These are phyloP conservation scores for Lecanoromycetidae sp. DNA, from an alignment of 2,329 filamentous ascomycete species.

Conservation along the genomic window DNA sequence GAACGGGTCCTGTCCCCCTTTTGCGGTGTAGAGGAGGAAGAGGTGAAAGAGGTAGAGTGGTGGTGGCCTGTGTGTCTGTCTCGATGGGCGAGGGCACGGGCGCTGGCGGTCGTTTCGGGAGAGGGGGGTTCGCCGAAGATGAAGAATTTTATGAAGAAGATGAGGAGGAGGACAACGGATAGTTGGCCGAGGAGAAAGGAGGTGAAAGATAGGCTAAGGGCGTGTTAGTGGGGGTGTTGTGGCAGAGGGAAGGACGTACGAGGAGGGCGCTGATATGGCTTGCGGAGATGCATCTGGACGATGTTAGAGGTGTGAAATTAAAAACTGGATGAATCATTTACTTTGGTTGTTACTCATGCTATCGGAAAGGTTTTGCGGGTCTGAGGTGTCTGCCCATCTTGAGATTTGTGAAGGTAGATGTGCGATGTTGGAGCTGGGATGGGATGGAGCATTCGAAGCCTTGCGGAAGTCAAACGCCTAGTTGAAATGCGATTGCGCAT, in stretches of 20 bases:
- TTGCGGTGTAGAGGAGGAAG: conserved; percentile 24
- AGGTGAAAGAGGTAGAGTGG: conserved; percentile 53
- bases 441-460: no score
- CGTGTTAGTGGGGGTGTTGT: neutral
- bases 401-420: neutral
- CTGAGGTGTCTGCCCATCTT: neutral
- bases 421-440: neutral
- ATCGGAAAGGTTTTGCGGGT: neutral
- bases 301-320: neutral
- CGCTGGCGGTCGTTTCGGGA: conserved; percentile 63
- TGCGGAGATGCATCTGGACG: conserved; percentile 13
- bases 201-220: conserved; percentile 46
- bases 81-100: conserved; percentile 62
- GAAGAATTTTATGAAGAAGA: conserved; percentile 98
- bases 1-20: conserved; percentile 33
- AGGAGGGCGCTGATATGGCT: conserved; percentile 10
- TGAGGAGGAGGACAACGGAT: conserved; percentile 79
- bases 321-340: neutral
- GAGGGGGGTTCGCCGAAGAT: conserved; percentile 92
- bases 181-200: conserved; percentile 87
- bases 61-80: conserved; percentile 65
- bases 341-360: conserved; percentile 16
- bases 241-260: neutral
- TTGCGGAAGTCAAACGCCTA: no score
- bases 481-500: no score